Conservation (phyloP, 2,329 filamentous ascomycete species). For the Fusarium foetens region DNA sequence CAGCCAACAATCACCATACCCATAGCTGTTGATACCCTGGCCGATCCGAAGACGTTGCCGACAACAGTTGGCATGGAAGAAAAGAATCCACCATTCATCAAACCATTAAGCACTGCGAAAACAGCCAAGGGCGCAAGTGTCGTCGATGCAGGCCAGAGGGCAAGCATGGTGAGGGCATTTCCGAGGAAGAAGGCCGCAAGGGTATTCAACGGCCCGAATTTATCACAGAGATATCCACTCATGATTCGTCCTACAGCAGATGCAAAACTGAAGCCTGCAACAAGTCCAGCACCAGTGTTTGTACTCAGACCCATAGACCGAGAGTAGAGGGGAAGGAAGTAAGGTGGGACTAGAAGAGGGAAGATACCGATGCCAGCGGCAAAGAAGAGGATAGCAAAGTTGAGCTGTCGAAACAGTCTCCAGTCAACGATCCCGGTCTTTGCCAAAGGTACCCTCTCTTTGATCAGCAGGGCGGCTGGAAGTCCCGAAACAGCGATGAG, state of each 20-base stretch:
- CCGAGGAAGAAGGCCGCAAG: conserved; percentile 62
- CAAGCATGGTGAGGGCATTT: conserved; percentile 67
- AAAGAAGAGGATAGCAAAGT: conserved; percentile 64
- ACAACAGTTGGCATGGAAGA: conserved; percentile 71
- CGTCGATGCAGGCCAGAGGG: conserved; percentile 68
- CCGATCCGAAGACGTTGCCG: conserved; percentile 66
- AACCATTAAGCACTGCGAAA: conserved; percentile 69
- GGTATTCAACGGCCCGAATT: conserved; percentile 65
- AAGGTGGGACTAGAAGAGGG: conserved; percentile 68
- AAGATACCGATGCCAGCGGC: conserved; percentile 67
- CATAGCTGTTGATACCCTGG: conserved; percentile 65
- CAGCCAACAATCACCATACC: conserved; percentile 71
- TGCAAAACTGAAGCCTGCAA: conserved; percentile 70
- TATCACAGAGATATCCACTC: conserved; percentile 65
- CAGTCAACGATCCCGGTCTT: conserved; percentile 58
- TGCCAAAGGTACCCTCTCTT: conserved; percentile 51
- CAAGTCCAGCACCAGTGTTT: conserved; percentile 63
- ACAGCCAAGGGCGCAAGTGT: conserved; percentile 63
- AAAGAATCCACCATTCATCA: conserved; percentile 72
- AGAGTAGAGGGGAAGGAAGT: conserved; percentile 68
- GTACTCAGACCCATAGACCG: conserved; percentile 64
- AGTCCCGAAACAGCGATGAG: conserved; percentile 63
- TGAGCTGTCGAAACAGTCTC: conserved; percentile 62
- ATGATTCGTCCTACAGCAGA: conserved; percentile 67
- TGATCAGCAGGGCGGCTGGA: conserved; percentile 65